Conservation (phyloP, 179 eudicot species). For the Beta lomatogona region DNA sequence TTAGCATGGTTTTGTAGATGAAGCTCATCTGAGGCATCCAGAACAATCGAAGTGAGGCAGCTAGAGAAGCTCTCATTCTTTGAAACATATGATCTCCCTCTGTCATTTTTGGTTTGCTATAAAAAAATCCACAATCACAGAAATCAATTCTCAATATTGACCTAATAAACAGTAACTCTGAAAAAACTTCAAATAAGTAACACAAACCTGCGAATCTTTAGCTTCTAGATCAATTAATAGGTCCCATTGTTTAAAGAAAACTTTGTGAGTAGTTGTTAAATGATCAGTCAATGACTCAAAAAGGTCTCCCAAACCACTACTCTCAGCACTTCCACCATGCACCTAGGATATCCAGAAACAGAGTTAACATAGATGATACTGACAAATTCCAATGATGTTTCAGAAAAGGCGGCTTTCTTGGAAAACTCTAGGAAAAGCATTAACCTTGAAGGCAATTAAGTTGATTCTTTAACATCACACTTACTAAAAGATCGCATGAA, state of each 20-base stretch:
- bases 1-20: constrained; percentile 35
- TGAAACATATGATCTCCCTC: constrained; percentile 47
- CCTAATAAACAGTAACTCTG: neutral
- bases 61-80: constrained; percentile 44
- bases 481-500: neutral
- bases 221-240: constrained; percentile 89
- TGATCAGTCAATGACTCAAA: constrained; percentile 77
- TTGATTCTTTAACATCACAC: neutral
- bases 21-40: constrained; percentile 62
- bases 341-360: constrained; percentile 48
- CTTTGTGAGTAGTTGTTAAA: constrained; percentile 60
- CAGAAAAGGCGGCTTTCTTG: neutral
- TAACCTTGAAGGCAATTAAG: neutral
- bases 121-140: constrained; percentile 25
- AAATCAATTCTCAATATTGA: constrained; percentile 5
- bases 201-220: constrained; percentile 68
- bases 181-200: neutral
- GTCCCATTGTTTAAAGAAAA: constrained; percentile 85
- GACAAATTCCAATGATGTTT: constrained; percentile 5
- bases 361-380: neutral
- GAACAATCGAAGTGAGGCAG: constrained; percentile 66
- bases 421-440: neutral
- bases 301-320: constrained; percentile 79
- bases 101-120: constrained; percentile 55
- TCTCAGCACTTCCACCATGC: constrained; percentile 77